Conservation (phyloP, 805 yeast species). For the Spathaspora hagerdaliae region DNA sequence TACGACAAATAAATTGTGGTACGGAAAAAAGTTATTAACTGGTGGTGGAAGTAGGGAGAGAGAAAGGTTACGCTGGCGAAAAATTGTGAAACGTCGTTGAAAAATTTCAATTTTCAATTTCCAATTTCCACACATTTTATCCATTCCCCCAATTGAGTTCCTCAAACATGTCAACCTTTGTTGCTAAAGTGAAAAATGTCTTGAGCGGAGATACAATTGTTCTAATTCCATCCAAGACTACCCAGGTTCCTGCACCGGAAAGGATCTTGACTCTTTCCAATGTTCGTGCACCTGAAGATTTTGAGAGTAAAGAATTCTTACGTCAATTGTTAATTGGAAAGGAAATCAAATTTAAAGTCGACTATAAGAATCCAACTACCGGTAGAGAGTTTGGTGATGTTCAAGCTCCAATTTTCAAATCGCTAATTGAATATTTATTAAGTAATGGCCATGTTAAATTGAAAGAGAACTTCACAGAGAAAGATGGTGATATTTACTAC, state of each 20-base stretch:
- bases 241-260: constrained; percentile 48
- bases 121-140: neutral
- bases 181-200: constrained; percentile 67
- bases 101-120: neutral
- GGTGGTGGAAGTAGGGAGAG: no score
- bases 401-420: constrained; percentile 56
- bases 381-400: constrained; percentile 73
- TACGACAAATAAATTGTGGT: no score
- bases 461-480: constrained; percentile 47
- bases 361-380: constrained; percentile 45
- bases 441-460: constrained; percentile 60
- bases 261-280: constrained; percentile 61
- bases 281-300: constrained; percentile 55
- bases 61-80: no score
- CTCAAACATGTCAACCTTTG: constrained; percentile 11
- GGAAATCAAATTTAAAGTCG: constrained; percentile 53
- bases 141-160: neutral
- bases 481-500: constrained; percentile 36
- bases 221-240: constrained; percentile 45
- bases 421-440: constrained; percentile 54
- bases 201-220: constrained; percentile 69
- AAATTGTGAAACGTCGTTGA: neutral
- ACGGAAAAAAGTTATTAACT: no score
- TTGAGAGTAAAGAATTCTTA: constrained; percentile 57
- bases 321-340: constrained; percentile 64